These are phyloP conservation scores for Cucumis melo DNA, from an alignment of 306 rosid genomes.

Conservation along the genomic window DNA sequence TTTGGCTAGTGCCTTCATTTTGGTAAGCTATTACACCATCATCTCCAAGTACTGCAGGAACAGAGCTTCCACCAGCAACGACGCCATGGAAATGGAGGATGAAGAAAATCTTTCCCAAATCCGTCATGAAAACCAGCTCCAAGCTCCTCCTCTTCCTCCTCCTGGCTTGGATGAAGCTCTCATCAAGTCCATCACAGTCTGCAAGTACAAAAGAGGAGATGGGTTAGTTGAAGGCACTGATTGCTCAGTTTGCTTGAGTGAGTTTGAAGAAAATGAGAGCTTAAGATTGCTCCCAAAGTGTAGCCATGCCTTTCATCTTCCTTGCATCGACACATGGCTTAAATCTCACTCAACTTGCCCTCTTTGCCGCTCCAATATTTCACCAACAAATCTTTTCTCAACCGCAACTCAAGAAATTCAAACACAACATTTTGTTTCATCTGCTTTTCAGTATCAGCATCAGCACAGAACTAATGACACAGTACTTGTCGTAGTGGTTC, in stretches of 20 bases:
- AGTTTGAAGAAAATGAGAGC: constrained; percentile 56
- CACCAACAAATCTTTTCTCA: constrained; percentile 1
- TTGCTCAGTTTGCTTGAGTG: constrained; percentile 70
- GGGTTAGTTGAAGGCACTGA: constrained; percentile 44
- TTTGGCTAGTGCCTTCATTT: constrained; percentile 44
- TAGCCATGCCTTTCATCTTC: constrained; percentile 71
- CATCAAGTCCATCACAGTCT: constrained; percentile 43
- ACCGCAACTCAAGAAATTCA: constrained; percentile 10
- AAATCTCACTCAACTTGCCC: constrained; percentile 63
- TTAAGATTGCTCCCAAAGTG: constrained; percentile 58
- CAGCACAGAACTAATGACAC: constrained; percentile 22
- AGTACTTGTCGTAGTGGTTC: constrained; percentile 23
- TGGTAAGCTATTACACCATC: constrained; percentile 47
- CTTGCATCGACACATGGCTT: constrained; percentile 74
- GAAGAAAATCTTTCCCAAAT: constrained; percentile 8
- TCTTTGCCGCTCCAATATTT: constrained; percentile 44
- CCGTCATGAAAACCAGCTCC: constrained; percentile 14
- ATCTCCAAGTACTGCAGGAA: constrained; percentile 45
- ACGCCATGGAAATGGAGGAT: not conserved
- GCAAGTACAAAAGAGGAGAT: constrained; percentile 33
- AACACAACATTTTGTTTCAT: not conserved
- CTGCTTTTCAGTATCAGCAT: constrained; percentile 32
- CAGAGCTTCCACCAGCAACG: not conserved
- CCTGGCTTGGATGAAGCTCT: constrained; percentile 43
- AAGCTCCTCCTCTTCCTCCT: constrained; percentile 9